These are phyloP conservation scores for Daldinia childiae DNA, from an alignment of 495 filamentous ascomycete species.

Conservation along the genomic window DNA sequence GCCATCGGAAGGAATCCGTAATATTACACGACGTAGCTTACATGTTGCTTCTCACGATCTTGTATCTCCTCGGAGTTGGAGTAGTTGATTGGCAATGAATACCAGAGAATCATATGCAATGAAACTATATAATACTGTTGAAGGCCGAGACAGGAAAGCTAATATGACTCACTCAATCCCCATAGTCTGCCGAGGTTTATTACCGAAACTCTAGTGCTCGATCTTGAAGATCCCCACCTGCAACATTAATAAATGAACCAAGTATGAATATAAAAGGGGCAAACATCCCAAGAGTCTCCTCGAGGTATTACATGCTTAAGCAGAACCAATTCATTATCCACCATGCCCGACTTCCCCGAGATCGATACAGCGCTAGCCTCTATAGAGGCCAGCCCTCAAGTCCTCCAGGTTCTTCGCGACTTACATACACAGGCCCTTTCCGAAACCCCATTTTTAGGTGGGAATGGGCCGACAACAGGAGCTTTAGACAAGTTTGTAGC, in stretches of 20 bases:
- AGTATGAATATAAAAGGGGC: background rate
- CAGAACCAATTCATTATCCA: background rate
- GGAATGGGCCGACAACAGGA: constrained; percentile 3
- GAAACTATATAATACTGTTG: background rate
- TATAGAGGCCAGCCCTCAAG: constrained; percentile 25
- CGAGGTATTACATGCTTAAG: background rate
- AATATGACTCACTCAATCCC: constrained; percentile 22
- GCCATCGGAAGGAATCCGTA: background rate
- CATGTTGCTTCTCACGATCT: background rate
- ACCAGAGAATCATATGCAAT: background rate
- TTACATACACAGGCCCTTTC: constrained; percentile 32
- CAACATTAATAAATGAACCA: background rate
- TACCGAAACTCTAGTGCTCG: constrained; percentile 2
- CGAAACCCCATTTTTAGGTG: constrained; percentile 23
- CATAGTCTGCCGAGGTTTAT: constrained; percentile 5
- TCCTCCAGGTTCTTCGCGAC: constrained; percentile 28
- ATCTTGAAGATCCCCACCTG: background rate
- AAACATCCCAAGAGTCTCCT: background rate
- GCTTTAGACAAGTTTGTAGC: constrained; percentile 57
- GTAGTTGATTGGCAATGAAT: background rate
- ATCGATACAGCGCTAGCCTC: constrained; percentile 30
- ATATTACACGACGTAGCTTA: background rate
- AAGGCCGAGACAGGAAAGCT: constrained; percentile 16
- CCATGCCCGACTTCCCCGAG: constrained; percentile 19
- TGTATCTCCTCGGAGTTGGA: constrained; percentile 1